Evolutionary conservation across 176 grass and related monocot genomes (phyloP).

Genomic region (Oryza meridionalis): DNA sequence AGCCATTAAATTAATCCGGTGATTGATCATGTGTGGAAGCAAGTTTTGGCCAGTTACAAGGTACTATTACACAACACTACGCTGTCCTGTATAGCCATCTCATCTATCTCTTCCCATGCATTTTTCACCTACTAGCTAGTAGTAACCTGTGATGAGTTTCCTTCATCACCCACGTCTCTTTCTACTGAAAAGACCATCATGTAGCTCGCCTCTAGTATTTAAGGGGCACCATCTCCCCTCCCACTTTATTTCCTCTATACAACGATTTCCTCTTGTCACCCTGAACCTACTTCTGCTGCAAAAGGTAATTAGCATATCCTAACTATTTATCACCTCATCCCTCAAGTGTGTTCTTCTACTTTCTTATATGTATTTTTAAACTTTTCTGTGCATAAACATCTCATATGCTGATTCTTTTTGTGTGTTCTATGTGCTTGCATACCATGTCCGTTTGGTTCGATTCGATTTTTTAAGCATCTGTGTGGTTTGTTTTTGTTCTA

Average conservation of each 20-base stretch:
- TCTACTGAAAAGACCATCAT: constrained; percentile 49
- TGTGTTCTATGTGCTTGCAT: constrained; percentile 7
- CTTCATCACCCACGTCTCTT: constrained; percentile 58
- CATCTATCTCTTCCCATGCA: neutral
- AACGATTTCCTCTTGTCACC: constrained; percentile 10
- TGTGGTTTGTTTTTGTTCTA: constrained; percentile 5
- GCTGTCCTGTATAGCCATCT: neutral
- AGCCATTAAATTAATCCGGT: neutral
- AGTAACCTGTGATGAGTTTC: constrained; percentile 27
- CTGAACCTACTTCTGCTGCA: constrained; percentile 20
- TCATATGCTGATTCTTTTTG: neutral
- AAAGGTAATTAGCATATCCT: constrained; percentile 32
- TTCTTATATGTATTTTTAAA: neutral
- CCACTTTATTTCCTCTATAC: constrained; percentile 39
- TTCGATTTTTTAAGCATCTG: neutral
- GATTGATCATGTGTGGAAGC: neutral
- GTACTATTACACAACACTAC: neutral
- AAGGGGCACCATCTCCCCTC: constrained; percentile 27
- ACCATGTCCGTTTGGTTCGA: neutral
- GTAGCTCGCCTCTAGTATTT: constrained; percentile 41
- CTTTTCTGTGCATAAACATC: constrained; percentile 15
- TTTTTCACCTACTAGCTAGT: neutral
- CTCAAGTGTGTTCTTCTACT: constrained; percentile 1
- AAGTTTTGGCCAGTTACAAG: neutral
- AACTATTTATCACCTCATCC: neutral